Evolutionary conservation across 2,329 filamentous ascomycete genomes (phyloP).

Genomic region (Ophiocordyceps sinensis): DNA sequence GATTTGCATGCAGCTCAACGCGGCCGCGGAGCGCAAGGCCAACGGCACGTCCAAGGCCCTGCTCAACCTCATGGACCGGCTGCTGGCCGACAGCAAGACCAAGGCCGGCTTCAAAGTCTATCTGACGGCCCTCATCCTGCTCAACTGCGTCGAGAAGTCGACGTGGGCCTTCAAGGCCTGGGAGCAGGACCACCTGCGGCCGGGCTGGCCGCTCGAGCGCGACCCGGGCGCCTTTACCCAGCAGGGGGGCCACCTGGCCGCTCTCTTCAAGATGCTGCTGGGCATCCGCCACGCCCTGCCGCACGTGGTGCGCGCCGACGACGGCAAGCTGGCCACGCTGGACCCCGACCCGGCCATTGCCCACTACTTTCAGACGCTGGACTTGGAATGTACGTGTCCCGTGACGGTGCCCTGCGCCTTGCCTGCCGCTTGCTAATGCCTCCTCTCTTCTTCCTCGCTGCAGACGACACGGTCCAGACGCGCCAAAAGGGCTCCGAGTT

Average conservation of each 20-base stretch:
- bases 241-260: conserved; percentile 43
- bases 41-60: conserved; percentile 42
- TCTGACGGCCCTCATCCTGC: conserved; percentile 44
- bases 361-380: conserved; percentile 40
- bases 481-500: conserved; percentile 39
- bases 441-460: no score
- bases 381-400: conserved; percentile 38
- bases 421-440: no score
- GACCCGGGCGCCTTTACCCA: conserved; percentile 41
- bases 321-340: conserved; percentile 33
- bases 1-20: conserved; percentile 49
- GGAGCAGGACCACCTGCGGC: conserved; percentile 46
- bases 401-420: background rate
- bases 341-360: conserved; percentile 30
- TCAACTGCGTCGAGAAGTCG: conserved; percentile 53
- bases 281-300: conserved; percentile 46
- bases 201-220: conserved; percentile 45
- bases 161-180: conserved; percentile 56
- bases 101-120: conserved; percentile 47
- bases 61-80: conserved; percentile 45
- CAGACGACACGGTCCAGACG: conserved; percentile 20
- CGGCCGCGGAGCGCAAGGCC: conserved; percentile 49
- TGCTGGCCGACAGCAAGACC: conserved; percentile 45
- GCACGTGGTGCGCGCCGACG: conserved; percentile 28
- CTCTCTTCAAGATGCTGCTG: conserved; percentile 46